These are phyloP conservation scores for Hymenoscyphus albidus DNA, from an alignment of 2,329 filamentous ascomycete species.

Conservation along the genomic window DNA sequence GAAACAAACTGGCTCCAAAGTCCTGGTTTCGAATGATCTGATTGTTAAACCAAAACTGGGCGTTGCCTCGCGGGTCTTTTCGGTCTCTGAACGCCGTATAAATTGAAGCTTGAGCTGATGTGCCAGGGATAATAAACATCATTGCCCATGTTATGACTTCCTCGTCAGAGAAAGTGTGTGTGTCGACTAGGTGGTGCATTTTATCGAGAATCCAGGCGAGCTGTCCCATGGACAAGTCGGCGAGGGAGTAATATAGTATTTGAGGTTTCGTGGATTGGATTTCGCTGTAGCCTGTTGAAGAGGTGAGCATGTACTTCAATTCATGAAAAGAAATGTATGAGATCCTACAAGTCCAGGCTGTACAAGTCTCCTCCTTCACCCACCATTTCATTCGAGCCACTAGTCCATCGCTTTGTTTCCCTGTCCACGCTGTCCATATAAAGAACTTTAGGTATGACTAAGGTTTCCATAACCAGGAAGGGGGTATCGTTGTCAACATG, in stretches of 20 bases:
- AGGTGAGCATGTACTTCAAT: background rate
- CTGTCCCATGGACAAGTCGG: conserved; percentile 24
- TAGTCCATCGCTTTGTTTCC: conserved; percentile 17
- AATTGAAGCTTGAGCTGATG: conserved; percentile 21
- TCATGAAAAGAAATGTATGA: background rate
- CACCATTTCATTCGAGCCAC: conserved; percentile 22
- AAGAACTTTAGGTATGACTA: conserved; percentile 21
- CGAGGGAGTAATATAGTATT: conserved; percentile 23
- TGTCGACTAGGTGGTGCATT: conserved; percentile 18
- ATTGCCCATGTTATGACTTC: conserved; percentile 66
- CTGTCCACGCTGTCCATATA: conserved; percentile 22
- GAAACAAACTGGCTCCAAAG: conserved; percentile 26
- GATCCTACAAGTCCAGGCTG: conserved; percentile 12
- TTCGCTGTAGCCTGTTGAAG: conserved; percentile 19
- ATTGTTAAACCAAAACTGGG: conserved; percentile 3
- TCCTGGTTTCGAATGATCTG: conserved; percentile 18
- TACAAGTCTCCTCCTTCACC: conserved; percentile 18
- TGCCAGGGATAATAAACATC: conserved; percentile 25
- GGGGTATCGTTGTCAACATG: conserved; percentile 22
- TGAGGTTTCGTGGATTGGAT: conserved; percentile 27
- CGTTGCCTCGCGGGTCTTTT: conserved; percentile 7
- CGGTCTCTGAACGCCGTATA: conserved; percentile 23
- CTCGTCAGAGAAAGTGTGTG: conserved; percentile 65
- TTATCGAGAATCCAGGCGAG: conserved; percentile 28
- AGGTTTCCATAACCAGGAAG: conserved; percentile 20